A percentile compares a stretch with the other conserved stretches of the same genome.
Evolutionary conservation across 768 basidiomycete genomes (phyloP).

Genomic region (Sporobolomyces roseus): DNA sequence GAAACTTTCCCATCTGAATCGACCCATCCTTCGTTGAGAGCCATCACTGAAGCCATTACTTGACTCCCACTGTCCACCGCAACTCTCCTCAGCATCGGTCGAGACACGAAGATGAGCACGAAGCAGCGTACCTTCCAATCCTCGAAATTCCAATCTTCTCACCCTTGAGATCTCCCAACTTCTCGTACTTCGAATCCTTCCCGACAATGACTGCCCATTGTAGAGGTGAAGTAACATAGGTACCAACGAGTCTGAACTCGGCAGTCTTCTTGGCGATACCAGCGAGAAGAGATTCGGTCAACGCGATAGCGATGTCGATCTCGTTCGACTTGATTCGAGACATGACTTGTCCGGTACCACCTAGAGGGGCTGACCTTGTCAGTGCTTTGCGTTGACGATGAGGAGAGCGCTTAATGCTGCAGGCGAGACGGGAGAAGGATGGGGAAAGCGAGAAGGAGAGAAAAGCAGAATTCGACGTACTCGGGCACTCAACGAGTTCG

Average conservation of each 20-base stretch:
- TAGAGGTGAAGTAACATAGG: slow-evolving; percentile 66
- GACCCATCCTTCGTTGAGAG: slow-evolving; percentile 77
- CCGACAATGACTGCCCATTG: slow-evolving; percentile 86
- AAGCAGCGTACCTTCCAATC: slow-evolving; percentile 62
- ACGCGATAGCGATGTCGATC: slow-evolving; percentile 78
- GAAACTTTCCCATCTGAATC: slow-evolving; percentile 42
- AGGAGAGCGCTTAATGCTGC: too few relatives aligned
- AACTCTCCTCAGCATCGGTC: not conserved
- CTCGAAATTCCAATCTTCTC: slow-evolving; percentile 86
- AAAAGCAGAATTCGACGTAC: slow-evolving; percentile 53
- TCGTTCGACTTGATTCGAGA: slow-evolving; percentile 67
- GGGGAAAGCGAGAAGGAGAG: not conserved
- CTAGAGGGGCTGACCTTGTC: too few relatives aligned
- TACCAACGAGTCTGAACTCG: slow-evolving; percentile 85
- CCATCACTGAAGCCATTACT: slow-evolving; percentile 95
- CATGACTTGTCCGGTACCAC: slow-evolving; percentile 81
- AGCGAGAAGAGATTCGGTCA: slow-evolving; percentile 85
- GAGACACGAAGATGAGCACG: not conserved
- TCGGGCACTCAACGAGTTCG: slow-evolving; percentile 81
- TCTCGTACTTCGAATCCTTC: slow-evolving; percentile 64
- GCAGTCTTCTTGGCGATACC: slow-evolving; percentile 77
- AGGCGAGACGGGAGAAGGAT: too few relatives aligned
- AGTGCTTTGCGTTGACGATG: too few relatives aligned
- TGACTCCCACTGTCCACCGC: slow-evolving; percentile 64
- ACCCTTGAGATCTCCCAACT: slow-evolving; percentile 69